A percentile compares a stretch with the other conserved stretches of the same genome.
These are phyloP conservation scores for Poterioochromonas sp. DNA, from an alignment of 352 stramenopile genomes.

Conservation along the genomic window DNA sequence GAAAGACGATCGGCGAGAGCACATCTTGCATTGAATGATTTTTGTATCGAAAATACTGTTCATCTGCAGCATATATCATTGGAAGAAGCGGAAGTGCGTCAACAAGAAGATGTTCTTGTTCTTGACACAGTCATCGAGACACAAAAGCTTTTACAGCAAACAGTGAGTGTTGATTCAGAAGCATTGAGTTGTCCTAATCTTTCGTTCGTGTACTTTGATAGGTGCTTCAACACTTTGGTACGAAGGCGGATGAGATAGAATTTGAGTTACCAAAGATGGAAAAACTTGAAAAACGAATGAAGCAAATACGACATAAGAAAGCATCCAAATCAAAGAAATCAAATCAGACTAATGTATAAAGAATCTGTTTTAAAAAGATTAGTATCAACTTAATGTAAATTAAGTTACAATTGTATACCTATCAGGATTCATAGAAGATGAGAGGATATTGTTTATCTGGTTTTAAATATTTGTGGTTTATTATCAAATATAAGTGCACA, in stretches of 20 bases:
- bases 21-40: slow-evolving; percentile 16
- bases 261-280: background rate
- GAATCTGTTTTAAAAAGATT: no score
- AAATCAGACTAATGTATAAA: no score
- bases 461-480: no score
- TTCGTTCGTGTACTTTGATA: background rate
- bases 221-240: slow-evolving; percentile 22
- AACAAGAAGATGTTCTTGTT: slow-evolving; percentile 18
- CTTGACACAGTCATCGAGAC: slow-evolving; percentile 33
- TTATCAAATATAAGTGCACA: no score
- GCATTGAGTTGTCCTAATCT: background rate
- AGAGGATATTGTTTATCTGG: no score
- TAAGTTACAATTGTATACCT: no score
- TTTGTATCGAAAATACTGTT: background rate
- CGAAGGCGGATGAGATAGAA: slow-evolving; percentile 6
- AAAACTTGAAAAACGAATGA: slow-evolving; percentile 24
- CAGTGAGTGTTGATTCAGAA: background rate
- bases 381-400: no score
- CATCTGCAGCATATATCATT: background rate
- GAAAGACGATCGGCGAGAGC: slow-evolving; percentile 11
- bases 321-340: no score
- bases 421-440: no score
- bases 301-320: slow-evolving; percentile 25
- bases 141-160: slow-evolving; percentile 27
- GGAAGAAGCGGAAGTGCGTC: background rate